Evolutionary conservation across 352 stramenopile genomes (phyloP).

Genomic region (Salisapilia sapeloensis): DNA sequence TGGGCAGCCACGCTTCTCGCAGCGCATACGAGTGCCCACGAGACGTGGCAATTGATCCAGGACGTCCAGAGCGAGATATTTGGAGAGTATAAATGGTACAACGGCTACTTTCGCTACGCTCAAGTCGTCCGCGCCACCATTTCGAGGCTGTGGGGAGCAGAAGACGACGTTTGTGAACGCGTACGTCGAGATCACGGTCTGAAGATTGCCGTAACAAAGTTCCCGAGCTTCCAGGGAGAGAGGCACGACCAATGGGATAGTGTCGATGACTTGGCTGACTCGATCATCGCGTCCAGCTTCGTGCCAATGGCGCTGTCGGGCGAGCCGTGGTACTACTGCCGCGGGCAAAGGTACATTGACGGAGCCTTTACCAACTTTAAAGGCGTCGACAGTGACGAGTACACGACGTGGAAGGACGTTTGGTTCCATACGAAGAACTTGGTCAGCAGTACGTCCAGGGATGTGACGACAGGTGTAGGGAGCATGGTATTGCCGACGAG

Average conservation of each 20-base stretch:
- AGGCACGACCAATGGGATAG: conserved; percentile 31
- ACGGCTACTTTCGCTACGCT: conserved; percentile 40
- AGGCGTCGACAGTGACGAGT: conserved; percentile 31
- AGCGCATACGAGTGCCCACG: conserved; percentile 22
- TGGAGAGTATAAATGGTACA: conserved; percentile 39
- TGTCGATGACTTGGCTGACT: conserved; percentile 38
- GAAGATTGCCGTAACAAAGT: conserved; percentile 41
- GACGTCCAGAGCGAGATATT: conserved; percentile 10
- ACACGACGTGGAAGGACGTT: conserved; percentile 36
- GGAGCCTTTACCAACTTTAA: conserved; percentile 59
- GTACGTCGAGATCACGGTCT: conserved; percentile 18
- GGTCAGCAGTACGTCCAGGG: conserved; percentile 16
- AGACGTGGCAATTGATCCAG: conserved; percentile 33
- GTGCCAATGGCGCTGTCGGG: conserved; percentile 51
- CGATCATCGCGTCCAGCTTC: conserved; percentile 46
- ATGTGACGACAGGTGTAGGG: conserved; percentile 14
- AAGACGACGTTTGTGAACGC: conserved; percentile 23
- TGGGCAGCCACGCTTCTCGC: conserved; percentile 25
- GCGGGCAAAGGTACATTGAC: conserved; percentile 54
- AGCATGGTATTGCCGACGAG: conserved; percentile 18
- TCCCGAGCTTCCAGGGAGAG: conserved; percentile 33
- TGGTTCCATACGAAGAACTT: conserved; percentile 32
- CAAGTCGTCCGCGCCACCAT: conserved; percentile 29
- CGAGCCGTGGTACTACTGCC: conserved; percentile 34
- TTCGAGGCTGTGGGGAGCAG: conserved; percentile 29